Evolutionary conservation across 1,284 basidiomycete species (phyloP).

Genomic region (Ustilago shanxiensis): DNA sequence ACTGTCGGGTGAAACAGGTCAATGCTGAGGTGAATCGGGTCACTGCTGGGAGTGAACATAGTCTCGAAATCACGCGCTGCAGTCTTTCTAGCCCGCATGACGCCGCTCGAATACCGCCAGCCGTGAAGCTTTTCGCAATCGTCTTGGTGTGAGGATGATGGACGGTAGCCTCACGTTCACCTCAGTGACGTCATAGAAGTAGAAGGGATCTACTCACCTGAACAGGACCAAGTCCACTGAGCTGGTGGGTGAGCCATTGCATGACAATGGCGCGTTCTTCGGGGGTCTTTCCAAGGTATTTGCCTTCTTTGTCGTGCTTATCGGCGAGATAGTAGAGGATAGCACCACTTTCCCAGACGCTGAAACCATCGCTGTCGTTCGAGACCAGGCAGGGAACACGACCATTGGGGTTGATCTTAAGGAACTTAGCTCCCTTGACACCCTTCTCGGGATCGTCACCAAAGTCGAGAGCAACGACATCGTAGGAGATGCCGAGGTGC

Average conservation of each 20-base stretch:
- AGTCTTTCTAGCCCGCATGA: not conserved
- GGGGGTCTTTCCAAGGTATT: slow-evolving; percentile 46
- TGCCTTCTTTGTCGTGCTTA: slow-evolving; percentile 57
- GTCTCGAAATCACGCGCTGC: not conserved
- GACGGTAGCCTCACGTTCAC: too few species aligned
- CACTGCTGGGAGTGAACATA: not conserved
- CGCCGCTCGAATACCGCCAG: too few species aligned
- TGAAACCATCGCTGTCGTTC: slow-evolving; percentile 57
- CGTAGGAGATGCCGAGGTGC: slow-evolving; percentile 60
- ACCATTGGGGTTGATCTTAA: slow-evolving; percentile 61
- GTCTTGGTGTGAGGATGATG: too few species aligned
- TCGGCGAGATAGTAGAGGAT: slow-evolving; percentile 61
- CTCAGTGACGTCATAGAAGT: not conserved
- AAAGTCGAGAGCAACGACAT: slow-evolving; percentile 56
- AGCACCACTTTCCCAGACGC: slow-evolving; percentile 61
- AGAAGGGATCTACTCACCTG: slow-evolving; percentile 23
- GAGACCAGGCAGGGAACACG: slow-evolving; percentile 61
- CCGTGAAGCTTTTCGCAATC: not conserved
- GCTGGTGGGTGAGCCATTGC: slow-evolving; percentile 61
- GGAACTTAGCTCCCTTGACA: slow-evolving; percentile 62
- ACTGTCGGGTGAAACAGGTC: not conserved
- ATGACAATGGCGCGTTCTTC: slow-evolving; percentile 51
- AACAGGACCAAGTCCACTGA: slow-evolving; percentile 52
- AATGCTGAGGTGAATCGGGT: not conserved
- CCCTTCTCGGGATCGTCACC: slow-evolving; percentile 59